A percentile compares a stretch with the other conserved stretches of the same genome.
These are phyloP conservation scores for Pythium phragmitis DNA, from an alignment of 352 stramenopile genomes.

Conservation along the genomic window DNA sequence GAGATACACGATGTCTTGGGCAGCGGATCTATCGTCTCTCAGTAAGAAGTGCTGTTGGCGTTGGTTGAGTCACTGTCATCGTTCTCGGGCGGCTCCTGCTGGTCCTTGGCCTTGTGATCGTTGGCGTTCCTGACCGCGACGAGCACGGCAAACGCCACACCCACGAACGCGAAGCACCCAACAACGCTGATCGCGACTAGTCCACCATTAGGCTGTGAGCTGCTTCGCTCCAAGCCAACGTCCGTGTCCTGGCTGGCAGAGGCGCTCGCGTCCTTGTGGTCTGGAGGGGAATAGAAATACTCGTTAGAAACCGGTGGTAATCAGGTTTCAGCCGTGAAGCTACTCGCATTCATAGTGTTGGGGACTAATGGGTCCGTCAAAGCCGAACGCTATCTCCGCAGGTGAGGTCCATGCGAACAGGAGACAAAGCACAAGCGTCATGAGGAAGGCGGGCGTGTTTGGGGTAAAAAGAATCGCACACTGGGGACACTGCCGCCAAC, in stretches of 20 bases:
- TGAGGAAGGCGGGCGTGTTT: background rate
- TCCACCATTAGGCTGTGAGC: background rate
- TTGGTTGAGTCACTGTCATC: conserved; percentile 7
- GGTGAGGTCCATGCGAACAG: background rate
- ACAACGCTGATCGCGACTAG: background rate
- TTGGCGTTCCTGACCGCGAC: background rate
- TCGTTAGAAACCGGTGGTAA: background rate
- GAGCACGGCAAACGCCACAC: background rate
- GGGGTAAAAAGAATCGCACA: background rate
- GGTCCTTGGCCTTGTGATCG: background rate
- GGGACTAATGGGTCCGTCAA: background rate
- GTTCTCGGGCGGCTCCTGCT: background rate
- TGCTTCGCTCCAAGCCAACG: background rate
- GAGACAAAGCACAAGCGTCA: background rate
- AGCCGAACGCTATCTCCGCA: background rate
- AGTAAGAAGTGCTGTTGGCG: conserved; percentile 7
- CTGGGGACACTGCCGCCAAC: background rate
- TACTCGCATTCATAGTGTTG: background rate
- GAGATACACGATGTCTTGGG: background rate
- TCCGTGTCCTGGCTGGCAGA: background rate
- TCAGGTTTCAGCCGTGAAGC: background rate
- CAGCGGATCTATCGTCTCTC: background rate
- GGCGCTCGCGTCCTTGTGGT: background rate
- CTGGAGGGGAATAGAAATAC: background rate
- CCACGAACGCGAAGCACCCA: background rate